A percentile compares a stretch with the other conserved stretches of the same genome.
Evolutionary conservation across 305 asterid species (phyloP).

Genomic region (Ilex paraguariensis): DNA sequence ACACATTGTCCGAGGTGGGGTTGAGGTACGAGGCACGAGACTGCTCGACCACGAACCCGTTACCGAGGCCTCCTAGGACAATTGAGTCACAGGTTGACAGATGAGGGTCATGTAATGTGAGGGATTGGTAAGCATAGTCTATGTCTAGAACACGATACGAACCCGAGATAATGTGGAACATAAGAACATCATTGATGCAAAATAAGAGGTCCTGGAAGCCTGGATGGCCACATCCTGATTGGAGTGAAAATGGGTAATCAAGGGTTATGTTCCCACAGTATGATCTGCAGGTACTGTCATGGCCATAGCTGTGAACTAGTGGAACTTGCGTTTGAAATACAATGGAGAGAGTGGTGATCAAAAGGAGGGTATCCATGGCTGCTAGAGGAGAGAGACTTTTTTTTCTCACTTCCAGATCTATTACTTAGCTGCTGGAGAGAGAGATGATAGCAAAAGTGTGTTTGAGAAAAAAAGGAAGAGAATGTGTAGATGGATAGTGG

Average conservation of each 20-base stretch:
- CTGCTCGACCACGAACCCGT: constrained; percentile 77
- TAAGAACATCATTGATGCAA: constrained; percentile 78
- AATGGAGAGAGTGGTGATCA: constrained; percentile 13
- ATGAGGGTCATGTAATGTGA: constrained; percentile 79
- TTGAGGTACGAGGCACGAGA: constrained; percentile 59
- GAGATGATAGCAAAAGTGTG: not conserved
- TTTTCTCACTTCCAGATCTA: no score
- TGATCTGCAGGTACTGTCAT: constrained; percentile 55
- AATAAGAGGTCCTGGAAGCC: constrained; percentile 74
- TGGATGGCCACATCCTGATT: constrained; percentile 81
- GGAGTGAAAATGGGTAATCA: constrained; percentile 70
- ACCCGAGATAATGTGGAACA: constrained; percentile 84
- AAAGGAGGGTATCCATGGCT: constrained; percentile 28
- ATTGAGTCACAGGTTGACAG: constrained; percentile 77
- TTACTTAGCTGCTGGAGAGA: no score
- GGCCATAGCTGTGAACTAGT: constrained; percentile 27
- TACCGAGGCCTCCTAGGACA: constrained; percentile 69
- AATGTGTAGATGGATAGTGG: not conserved
- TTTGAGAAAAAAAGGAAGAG: not conserved
- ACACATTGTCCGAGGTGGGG: constrained; percentile 69
- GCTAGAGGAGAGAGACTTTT: constrained; percentile 3
- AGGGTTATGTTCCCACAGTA: constrained; percentile 86
- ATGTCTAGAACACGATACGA: constrained; percentile 83
- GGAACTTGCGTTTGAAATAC: constrained; percentile 18
- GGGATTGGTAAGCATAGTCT: constrained; percentile 71